A percentile compares a stretch with the other conserved stretches of the same genome.
phyloP scores from a whole-genome alignment of 2,329 filamentous ascomycete genomes.

The Talaromyces sp. region DNA sequence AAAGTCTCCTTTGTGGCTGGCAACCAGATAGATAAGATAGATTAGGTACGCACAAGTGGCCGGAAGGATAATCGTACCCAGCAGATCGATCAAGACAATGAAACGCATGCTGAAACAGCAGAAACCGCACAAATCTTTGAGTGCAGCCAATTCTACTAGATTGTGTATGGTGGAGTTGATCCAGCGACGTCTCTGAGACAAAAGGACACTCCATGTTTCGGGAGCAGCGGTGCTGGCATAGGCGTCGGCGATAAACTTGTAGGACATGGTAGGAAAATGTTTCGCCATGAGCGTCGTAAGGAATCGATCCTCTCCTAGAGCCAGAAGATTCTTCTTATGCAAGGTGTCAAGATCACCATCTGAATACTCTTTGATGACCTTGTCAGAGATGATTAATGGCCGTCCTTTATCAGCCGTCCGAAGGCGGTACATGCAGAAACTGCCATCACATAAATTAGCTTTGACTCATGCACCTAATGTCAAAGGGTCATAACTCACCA shows the following conservation, averaged over 20 bases:
- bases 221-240: conserved; percentile 92
- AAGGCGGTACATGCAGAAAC: conserved; percentile 98
- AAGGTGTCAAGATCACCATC: conserved; percentile 88
- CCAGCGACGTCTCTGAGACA: conserved; percentile 98
- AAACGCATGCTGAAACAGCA: conserved; percentile 99
- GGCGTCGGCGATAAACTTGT: conserved; percentile 92
- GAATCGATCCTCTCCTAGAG: conserved; percentile 94
- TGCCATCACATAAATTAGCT: conserved; percentile 47
- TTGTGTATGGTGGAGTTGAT: conserved; percentile 99
- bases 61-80: conserved; percentile 86
- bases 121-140: conserved; percentile 96
- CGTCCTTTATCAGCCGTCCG: conserved; percentile 91
- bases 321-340: conserved; percentile 89
- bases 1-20: conserved; percentile 67
- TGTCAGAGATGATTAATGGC: conserved; percentile 88
- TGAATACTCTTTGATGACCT: conserved; percentile 81
- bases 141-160: conserved; percentile 79
- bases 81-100: conserved; percentile 88
- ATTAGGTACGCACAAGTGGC: conserved; percentile 81
- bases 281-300: conserved; percentile 98
- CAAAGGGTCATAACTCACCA: conserved; percentile 63
- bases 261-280: conserved; percentile 91
- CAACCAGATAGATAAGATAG: conserved; percentile 79
- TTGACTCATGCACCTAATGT: neutral
- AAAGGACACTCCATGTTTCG: conserved; percentile 85